phyloP scores from a whole-genome alignment of 331 rosid species.

The Cydonia oblonga region DNA sequence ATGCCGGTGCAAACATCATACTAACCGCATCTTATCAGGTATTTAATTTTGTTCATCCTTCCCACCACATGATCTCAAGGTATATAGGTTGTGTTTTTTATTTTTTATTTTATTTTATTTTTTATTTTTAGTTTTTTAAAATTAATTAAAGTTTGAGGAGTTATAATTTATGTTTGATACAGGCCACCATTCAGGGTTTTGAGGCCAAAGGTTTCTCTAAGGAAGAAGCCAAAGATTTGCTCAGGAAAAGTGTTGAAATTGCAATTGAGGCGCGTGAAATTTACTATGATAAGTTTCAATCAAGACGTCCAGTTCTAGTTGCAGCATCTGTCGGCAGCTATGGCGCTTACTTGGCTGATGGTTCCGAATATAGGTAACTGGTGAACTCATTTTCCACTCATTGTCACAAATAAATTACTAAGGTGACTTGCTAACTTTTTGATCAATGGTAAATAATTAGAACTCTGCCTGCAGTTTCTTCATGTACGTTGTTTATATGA shows the following conservation, averaged over 20 bases:
- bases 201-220: constrained; percentile 68
- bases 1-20: constrained; percentile 84
- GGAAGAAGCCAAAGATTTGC: constrained; percentile 54
- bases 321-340: constrained; percentile 97
- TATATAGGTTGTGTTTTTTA: neutral
- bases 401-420: neutral
- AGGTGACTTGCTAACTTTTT: neutral
- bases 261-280: constrained; percentile 71
- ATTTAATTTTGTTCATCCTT: neutral
- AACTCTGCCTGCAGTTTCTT: neutral
- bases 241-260: constrained; percentile 67
- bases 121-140: neutral
- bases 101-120: neutral
- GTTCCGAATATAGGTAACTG: constrained; percentile 65
- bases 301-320: constrained; percentile 43
- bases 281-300: constrained; percentile 33
- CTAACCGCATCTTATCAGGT: constrained; percentile 89
- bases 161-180: neutral
- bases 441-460: neutral
- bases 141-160: neutral
- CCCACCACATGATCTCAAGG: too few species aligned
- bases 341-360: constrained; percentile 85
- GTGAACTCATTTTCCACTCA: neutral
- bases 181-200: constrained; percentile 90
- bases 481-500: neutral